Evolutionary conservation across 345 rosid genomes (phyloP), one percentile per base, ranked within the genome.

Genomic region (Citrus glauca): DNA sequence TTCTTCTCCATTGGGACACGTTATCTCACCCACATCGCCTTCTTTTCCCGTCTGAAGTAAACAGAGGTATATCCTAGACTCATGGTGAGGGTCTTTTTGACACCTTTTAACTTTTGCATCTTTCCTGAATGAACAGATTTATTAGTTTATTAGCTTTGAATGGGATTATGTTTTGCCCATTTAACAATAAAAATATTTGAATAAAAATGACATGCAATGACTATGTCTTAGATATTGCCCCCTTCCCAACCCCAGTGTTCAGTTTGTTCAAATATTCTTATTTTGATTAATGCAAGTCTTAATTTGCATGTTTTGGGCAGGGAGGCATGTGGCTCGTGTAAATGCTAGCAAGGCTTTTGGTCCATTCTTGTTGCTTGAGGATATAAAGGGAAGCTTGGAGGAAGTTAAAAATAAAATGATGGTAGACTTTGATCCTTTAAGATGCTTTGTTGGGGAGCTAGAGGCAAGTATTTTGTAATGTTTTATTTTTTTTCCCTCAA

Each of bases 1-100:
- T 95, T 77, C 93, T 93, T 87, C 94, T 95, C 77, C 99, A 95
- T 28, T 84, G 90, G 78, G 92, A 92, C 66, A 88, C 67, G 81
- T 82, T 95, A 81, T 86, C 97, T 71, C 70, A 33, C 35, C 99
- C 98, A 22, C 86, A 75, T 66, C 93, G 86, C 66, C 94, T 92
- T 77, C 86, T 95, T 78, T 95, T 93, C 87, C 92, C 90, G 9
- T 93, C 96, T 28, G 89, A 88, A 78, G 72, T 88, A 65, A 85
- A 85, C 82, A 88, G 85, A 88, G 98, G 98, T 95, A 84, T 56
- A 4, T 37, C 65, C 37, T 8, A 24, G 17, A 16, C 16, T 42
- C 50, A 16, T 42, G 3, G 50, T 42, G 50, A 11, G 4, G 50
- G 50, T 42, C 20, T 1, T 50, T 37, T 40, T 66, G 53, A 67